Base-by-base conservation (phyloP, 2,329 filamentous ascomycete genomes). In the Apiospora pterosperma region DNA sequence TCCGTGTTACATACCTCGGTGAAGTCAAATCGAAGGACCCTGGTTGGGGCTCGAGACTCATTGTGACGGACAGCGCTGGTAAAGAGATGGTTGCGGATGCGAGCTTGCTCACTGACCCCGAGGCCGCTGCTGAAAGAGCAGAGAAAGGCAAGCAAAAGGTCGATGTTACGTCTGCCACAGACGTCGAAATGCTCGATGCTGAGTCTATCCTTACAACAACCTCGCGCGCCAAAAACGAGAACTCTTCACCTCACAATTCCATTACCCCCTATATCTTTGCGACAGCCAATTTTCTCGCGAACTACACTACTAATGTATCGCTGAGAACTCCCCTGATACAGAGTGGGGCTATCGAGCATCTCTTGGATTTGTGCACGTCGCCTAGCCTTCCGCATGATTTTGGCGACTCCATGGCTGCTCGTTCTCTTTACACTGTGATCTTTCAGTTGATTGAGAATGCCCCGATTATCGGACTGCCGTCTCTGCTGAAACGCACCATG, bases 341-440 rank as follows among this genome's bases (percentile, higher is more conserved):
- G 63, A 85, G 86, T 61, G 92, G 93, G 64, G 96, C 93, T 7
- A 88, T 95, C 28, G 93, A 97, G 75, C 84, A 91, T 61, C 82
- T 98, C 23, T 82, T 99, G 63, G 93, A 97, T 73, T 87, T 97
- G 63, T 90, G 90, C 44, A 92, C 91, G 63, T 87, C 94, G 36
- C 91, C 93, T 5, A 94, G 92, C 74, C 83, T 98, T 59, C 88
- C 92, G 1, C 88, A 89, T 70, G 86, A 92, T 72, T 90, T 92
- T 72, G 85, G 89, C 42, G 89, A 91, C 44, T 85, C 86, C 6
- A 79, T 84, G 62, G 87, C 91, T 4, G 90, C 89, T 64, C 86
- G 90, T 66, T 88, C 90, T 66, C 82, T 97, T 63, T 87, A 89
- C 19, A 86, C 88, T 39, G 90, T 97, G 12, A 83, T 97, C 61